phyloP scores from a whole-genome alignment of 768 basidiomycete genomes.

The Termitomyces sp. region DNA sequence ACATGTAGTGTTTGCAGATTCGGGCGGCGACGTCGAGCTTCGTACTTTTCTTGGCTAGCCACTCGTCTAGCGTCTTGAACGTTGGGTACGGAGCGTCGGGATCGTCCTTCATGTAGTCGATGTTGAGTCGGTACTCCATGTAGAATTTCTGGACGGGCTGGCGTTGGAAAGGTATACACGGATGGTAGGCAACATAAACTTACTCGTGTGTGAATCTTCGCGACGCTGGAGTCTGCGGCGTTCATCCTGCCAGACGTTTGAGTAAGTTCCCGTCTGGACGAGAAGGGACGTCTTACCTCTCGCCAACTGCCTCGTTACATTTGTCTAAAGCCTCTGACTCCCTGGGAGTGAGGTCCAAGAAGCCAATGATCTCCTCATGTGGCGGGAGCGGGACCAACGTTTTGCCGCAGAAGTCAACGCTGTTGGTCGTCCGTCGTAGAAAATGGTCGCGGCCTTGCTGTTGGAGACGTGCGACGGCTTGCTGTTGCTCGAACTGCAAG shows the following conservation, averaged over 20 bases:
- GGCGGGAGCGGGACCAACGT: too few relatives aligned
- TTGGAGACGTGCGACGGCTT: background rate
- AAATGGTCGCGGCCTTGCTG: background rate
- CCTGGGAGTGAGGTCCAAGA: too few relatives aligned
- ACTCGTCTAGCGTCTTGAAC: conserved; percentile 15
- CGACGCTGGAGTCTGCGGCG: background rate
- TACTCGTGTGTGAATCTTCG: background rate
- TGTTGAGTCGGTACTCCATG: conserved; percentile 12
- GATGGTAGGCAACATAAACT: background rate
- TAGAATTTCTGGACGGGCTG: conserved; percentile 12
- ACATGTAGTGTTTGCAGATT: conserved; percentile 5
- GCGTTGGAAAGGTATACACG: background rate
- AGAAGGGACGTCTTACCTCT: background rate
- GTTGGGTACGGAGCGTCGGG: background rate
- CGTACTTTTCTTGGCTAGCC: conserved; percentile 16
- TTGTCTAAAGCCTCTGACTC: too few relatives aligned
- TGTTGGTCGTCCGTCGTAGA: too few relatives aligned
- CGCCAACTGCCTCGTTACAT: background rate
- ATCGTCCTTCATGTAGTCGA: conserved; percentile 10
- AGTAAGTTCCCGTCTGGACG: background rate
- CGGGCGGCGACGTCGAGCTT: conserved; percentile 16
- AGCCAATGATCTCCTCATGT: too few relatives aligned
- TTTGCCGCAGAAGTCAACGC: too few relatives aligned
- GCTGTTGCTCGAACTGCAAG: background rate
- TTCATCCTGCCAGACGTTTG: too few relatives aligned